A percentile compares a stretch with the other conserved stretches of the same genome.
phyloP scores from a whole-genome alignment of 352 stramenopile species.

The Phytophthora europaea region DNA sequence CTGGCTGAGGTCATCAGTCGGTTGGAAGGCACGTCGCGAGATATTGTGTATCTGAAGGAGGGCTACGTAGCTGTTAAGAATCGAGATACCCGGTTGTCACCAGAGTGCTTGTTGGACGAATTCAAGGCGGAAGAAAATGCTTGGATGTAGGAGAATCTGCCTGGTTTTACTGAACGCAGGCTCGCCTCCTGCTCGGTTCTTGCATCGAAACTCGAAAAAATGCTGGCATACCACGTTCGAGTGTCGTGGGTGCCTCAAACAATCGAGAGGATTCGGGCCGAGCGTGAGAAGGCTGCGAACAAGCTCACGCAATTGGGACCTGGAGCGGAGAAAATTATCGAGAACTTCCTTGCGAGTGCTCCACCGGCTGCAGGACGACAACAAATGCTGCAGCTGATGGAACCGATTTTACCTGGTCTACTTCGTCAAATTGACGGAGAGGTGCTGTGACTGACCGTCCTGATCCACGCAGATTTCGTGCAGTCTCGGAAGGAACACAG shows the following conservation, averaged over 20 bases:
- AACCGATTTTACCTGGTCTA: constrained; percentile 24
- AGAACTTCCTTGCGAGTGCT: constrained; percentile 21
- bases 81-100: constrained; percentile 36
- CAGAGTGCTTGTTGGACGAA: constrained; percentile 29
- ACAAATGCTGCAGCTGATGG: constrained; percentile 26
- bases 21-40: constrained; percentile 38
- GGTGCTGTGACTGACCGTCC: constrained; percentile 19
- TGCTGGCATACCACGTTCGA: constrained; percentile 45
- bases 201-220: constrained; percentile 42
- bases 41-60: constrained; percentile 48
- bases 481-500: constrained; percentile 34
- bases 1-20: constrained; percentile 37
- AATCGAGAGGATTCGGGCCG: constrained; percentile 12
- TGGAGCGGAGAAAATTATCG: constrained; percentile 23
- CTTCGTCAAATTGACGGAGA: constrained; percentile 26
- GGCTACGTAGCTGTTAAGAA: constrained; percentile 55
- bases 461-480: constrained; percentile 33
- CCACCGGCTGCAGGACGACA: constrained; percentile 12
- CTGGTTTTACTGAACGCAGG: constrained; percentile 30
- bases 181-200: constrained; percentile 43
- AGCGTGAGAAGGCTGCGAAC: constrained; percentile 1
- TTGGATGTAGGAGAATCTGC: constrained; percentile 43
- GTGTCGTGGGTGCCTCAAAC: constrained; percentile 39
- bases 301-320: constrained; percentile 23
- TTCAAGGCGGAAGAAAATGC: constrained; percentile 37